Conservation (phyloP, 257 asterid species). For the Leonotis leonurus region DNA sequence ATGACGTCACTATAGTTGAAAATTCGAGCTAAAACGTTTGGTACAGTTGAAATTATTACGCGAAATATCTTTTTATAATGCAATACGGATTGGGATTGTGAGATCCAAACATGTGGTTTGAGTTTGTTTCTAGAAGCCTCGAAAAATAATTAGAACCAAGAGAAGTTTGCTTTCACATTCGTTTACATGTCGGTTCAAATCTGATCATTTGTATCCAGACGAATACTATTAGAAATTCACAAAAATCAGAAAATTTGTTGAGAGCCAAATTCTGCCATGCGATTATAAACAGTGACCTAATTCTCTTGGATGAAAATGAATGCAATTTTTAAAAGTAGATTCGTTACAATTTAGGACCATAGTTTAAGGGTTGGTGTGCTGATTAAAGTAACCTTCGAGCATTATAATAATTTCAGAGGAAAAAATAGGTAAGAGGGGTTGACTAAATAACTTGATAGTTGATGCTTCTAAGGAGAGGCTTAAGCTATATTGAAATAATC, state of each 20-base stretch:
- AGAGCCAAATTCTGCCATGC: neutral
- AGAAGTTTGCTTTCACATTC: neutral
- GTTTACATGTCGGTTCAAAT: no score
- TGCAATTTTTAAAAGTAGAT: neutral
- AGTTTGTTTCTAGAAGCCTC: neutral
- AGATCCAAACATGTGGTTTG: slow-evolving; percentile 10
- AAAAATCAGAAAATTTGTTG: neutral
- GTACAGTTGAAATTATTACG: no score
- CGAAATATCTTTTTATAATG: neutral
- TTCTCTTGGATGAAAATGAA: neutral
- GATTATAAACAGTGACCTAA: neutral
- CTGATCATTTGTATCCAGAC: neutral
- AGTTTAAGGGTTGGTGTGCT: neutral
- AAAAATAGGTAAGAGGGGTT: no score
- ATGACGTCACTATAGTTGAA: neutral
- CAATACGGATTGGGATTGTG: neutral
- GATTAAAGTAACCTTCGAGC: neutral
- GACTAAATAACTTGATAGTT: neutral
- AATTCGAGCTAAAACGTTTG: no score
- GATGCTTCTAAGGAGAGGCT: neutral
- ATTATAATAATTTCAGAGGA: neutral
- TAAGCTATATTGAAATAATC: no score
- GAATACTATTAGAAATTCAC: neutral
- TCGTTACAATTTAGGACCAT: neutral
- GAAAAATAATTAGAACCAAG: neutral